phyloP scores from a whole-genome alignment of 805 yeast species.

The Priceomyces haplophilus region DNA sequence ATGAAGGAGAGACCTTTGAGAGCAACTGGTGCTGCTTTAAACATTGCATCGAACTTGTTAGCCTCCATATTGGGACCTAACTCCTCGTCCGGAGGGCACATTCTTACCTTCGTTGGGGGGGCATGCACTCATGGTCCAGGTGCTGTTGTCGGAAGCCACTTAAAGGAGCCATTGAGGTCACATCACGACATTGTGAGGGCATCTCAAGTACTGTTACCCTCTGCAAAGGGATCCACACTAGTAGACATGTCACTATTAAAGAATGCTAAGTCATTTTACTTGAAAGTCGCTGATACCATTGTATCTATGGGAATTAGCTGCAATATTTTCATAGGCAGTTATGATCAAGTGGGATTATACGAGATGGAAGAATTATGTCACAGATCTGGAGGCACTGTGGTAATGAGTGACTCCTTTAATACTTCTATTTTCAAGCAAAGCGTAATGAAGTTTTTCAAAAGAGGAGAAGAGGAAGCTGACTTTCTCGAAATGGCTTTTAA shows the following conservation, averaged over 20 bases:
- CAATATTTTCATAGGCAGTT: constrained; percentile 60
- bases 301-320: constrained; percentile 52
- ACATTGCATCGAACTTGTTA: constrained; percentile 40
- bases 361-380: constrained; percentile 61
- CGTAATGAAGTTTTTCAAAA: constrained; percentile 48
- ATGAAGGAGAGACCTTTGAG: constrained; percentile 48
- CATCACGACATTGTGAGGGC: constrained; percentile 58
- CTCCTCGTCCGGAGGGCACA: constrained; percentile 49
- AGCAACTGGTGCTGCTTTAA: constrained; percentile 60
- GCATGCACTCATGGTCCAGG: constrained; percentile 70
- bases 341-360: constrained; percentile 64
- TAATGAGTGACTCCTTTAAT: constrained; percentile 62
- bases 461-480: constrained; percentile 30
- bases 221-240: constrained; percentile 29
- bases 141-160: constrained; percentile 48
- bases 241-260: constrained; percentile 29
- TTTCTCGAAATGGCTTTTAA: constrained; percentile 53
- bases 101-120: constrained; percentile 57
- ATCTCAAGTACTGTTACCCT: constrained; percentile 22
- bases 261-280: constrained; percentile 46
- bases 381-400: constrained; percentile 61
- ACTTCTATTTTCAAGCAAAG: constrained; percentile 70
- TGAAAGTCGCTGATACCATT: constrained; percentile 45
- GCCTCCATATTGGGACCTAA: constrained; percentile 41
- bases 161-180: constrained; percentile 64